Base-by-base conservation (phyloP, 129 eudicot genomes). In the Lonicera japonica region DNA sequence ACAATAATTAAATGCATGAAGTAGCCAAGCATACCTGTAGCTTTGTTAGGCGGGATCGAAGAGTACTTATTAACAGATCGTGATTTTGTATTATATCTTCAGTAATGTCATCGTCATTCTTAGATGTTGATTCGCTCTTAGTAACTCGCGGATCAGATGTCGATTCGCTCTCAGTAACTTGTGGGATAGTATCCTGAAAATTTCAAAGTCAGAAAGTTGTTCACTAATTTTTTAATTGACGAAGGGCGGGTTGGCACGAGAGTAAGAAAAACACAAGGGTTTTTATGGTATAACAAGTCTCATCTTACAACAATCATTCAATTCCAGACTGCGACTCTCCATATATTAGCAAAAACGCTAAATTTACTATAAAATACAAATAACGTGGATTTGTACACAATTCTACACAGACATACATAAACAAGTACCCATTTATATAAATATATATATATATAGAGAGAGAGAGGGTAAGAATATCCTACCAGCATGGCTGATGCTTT, bases 1-100 rank as follows among this genome's bases (percentile, higher is more conserved):
- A 21, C 16, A 54, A 58, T n/a, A 25, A 11, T 57, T 7, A 58
- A 22, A 29, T 21, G 36, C 20, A 57, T 19, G 58, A 25, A 24
- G 56, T 40, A 22, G 19, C 25, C 5, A 25, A 60, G 67, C 65
- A 23, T 81, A 90, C 97, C 86, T 90, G 95, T 65, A 91, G 78
- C 85, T 91, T 91, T 62, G 95, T 87, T 51, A 91, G 73, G 54
- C 97, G 85, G 39, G 95, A 91, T 46, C 86, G 83, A 61, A 87
- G 88, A 25, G 78, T 80, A 67, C 79, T 91, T 69, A 82, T 43
- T 20, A 76, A 73, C 7, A 71, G 68, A 58, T 91, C 90, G 84
- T 91, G 97, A 71, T 66, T 80, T 65, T 73, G 60, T 86, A 91
- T 73, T 41, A 91, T 64, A 73, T 67, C 82, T 62, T 84, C 89